phyloP scores from a whole-genome alignment of 352 stramenopile genomes.

The Pythium sukuiense region DNA sequence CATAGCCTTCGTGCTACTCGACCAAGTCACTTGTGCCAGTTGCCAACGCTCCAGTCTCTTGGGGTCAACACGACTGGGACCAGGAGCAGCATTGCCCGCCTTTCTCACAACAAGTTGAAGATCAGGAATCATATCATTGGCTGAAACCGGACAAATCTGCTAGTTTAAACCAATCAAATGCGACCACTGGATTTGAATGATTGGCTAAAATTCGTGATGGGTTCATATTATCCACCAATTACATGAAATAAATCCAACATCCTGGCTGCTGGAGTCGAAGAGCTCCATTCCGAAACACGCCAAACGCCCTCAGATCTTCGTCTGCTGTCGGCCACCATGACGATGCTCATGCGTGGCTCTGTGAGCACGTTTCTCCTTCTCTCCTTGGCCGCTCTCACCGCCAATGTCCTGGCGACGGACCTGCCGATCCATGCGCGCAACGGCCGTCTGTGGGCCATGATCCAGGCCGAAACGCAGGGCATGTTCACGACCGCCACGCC shows the following conservation, averaged over 20 bases:
- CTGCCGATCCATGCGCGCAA: conserved; percentile 41
- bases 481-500: conserved; percentile 39
- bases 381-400: not conserved
- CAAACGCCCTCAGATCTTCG: not conserved
- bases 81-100: not conserved
- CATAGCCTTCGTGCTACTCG: not conserved
- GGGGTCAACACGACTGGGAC: not conserved
- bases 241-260: not conserved
- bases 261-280: not conserved
- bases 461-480: conserved; percentile 51
- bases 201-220: too few species aligned
- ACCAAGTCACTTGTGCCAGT: not conserved
- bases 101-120: not conserved
- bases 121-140: not conserved
- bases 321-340: not conserved
- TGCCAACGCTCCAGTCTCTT: not conserved
- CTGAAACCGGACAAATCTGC: not conserved
- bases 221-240: not conserved
- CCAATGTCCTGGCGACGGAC: not conserved
- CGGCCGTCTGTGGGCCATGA: conserved; percentile 49
- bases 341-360: not conserved
- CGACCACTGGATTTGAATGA: too few species aligned
- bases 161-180: too few species aligned
- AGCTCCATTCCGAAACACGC: conserved; percentile 1
- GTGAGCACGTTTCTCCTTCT: conserved; percentile 9